Conservation (phyloP, 140 eudicot genomes). For the Oenanthe javanica region DNA sequence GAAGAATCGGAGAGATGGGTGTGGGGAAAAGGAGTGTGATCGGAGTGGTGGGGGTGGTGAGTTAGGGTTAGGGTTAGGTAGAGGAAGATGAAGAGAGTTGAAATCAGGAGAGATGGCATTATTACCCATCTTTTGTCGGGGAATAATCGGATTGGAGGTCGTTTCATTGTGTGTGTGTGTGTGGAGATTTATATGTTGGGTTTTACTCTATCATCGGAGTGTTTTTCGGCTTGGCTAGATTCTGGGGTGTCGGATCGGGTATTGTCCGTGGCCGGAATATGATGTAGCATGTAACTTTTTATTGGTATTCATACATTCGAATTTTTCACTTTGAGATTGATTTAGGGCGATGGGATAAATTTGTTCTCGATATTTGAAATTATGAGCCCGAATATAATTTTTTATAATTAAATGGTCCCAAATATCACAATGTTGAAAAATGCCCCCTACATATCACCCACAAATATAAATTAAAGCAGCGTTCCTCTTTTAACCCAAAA, state of each 20-base stretch:
- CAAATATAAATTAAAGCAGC: no score
- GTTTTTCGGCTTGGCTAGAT: background rate
- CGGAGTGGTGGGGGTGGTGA: conserved; percentile 14
- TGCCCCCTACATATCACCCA: no score
- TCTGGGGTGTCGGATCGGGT: conserved; percentile 6
- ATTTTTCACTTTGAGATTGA: no score
- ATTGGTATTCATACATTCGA: no score
- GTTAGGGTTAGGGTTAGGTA: conserved; percentile 30
- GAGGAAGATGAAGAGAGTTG: conserved; percentile 18
- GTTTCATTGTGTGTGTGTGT: conserved; percentile 28
- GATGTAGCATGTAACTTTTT: no score
- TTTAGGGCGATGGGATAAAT: no score
- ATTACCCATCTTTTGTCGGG: conserved; percentile 23
- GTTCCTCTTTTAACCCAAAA: no score
- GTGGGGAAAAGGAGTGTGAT: background rate
- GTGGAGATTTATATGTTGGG: background rate
- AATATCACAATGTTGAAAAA: no score
- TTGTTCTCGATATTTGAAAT: no score
- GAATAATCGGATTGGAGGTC: conserved; percentile 31
- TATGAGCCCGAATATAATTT: no score
- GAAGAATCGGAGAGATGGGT: conserved; percentile 34
- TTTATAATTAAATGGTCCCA: no score
- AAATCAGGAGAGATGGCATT: conserved; percentile 20
- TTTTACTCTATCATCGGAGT: background rate
- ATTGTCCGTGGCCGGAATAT: background rate